Evolutionary conservation across 345 rosid species (phyloP).

Genomic region (Lepidium africanum): DNA sequence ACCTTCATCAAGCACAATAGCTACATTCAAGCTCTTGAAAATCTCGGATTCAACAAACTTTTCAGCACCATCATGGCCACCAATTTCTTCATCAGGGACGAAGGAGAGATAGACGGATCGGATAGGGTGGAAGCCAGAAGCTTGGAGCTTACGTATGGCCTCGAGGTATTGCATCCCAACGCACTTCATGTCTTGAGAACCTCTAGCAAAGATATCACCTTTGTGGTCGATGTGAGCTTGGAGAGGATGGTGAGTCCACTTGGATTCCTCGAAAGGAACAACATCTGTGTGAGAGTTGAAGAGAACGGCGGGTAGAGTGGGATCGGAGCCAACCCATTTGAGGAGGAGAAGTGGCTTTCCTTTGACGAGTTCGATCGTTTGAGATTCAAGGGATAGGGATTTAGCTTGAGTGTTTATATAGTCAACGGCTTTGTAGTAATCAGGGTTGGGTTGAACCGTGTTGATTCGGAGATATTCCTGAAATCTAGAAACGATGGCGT

Average conservation of each 20-base stretch:
- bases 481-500: constrained; percentile 54
- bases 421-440: constrained; percentile 47
- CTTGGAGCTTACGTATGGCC: constrained; percentile 63
- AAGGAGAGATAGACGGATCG: constrained; percentile 73
- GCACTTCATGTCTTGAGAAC: constrained; percentile 99
- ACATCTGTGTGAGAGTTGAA: constrained; percentile 97
- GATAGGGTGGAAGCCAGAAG: constrained; percentile 51
- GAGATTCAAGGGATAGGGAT: constrained; percentile 56
- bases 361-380: constrained; percentile 46
- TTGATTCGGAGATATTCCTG: constrained; percentile 79
- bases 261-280: constrained; percentile 66
- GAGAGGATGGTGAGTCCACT: constrained; percentile 79
- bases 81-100: constrained; percentile 93
- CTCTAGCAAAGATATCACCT: constrained; percentile 76
- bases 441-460: constrained; percentile 81
- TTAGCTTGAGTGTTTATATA: constrained; percentile 63
- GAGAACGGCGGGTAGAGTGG: constrained; percentile 60
- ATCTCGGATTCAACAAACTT: constrained; percentile 54
- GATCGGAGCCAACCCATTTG: constrained; percentile 69
- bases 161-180: constrained; percentile 92
- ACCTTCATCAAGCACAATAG: constrained; percentile 90
- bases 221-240: constrained; percentile 62
- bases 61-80: constrained; percentile 83
- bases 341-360: constrained; percentile 71
- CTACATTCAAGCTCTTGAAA: constrained; percentile 66